phyloP scores from a whole-genome alignment of 2,329 filamentous ascomycete species.

The Xylariaceae sp. region DNA sequence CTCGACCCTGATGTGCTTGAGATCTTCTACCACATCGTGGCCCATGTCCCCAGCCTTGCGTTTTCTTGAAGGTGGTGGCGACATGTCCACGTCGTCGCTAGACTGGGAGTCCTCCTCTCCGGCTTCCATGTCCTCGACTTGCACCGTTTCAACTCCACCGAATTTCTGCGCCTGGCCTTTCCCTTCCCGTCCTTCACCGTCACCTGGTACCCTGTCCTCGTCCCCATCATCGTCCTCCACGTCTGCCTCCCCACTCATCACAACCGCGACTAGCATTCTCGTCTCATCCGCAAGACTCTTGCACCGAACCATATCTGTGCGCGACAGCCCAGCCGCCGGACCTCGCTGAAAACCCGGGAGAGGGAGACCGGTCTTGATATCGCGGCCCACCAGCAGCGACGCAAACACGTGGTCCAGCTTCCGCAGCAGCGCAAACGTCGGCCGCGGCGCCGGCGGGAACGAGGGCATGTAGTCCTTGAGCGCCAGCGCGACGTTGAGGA shows the following conservation, averaged over 20 bases:
- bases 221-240: slow-evolving; percentile 40
- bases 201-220: background rate
- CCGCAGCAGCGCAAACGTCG: slow-evolving; percentile 65
- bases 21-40: slow-evolving; percentile 27
- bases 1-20: slow-evolving; percentile 18
- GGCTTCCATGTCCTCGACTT: slow-evolving; percentile 9
- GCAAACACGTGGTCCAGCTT: slow-evolving; percentile 85
- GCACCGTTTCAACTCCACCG: slow-evolving; percentile 7
- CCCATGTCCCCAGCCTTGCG: slow-evolving; percentile 13
- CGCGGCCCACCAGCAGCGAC: slow-evolving; percentile 64
- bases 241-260: slow-evolving; percentile 53
- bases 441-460: slow-evolving; percentile 64
- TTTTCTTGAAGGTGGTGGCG: slow-evolving; percentile 9
- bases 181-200: background rate
- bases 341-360: slow-evolving; percentile 68
- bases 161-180: slow-evolving; percentile 8
- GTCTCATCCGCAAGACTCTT: slow-evolving; percentile 77
- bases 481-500: slow-evolving; percentile 72
- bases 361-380: slow-evolving; percentile 59
- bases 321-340: slow-evolving; percentile 61
- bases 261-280: slow-evolving; percentile 64
- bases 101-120: slow-evolving; percentile 9
- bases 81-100: slow-evolving; percentile 4
- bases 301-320: slow-evolving; percentile 82
- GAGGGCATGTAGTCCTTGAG: slow-evolving; percentile 67